Evolutionary conservation across 2,329 filamentous ascomycete species (phyloP).

Genomic region (Pseudogymnoascus sp.): DNA sequence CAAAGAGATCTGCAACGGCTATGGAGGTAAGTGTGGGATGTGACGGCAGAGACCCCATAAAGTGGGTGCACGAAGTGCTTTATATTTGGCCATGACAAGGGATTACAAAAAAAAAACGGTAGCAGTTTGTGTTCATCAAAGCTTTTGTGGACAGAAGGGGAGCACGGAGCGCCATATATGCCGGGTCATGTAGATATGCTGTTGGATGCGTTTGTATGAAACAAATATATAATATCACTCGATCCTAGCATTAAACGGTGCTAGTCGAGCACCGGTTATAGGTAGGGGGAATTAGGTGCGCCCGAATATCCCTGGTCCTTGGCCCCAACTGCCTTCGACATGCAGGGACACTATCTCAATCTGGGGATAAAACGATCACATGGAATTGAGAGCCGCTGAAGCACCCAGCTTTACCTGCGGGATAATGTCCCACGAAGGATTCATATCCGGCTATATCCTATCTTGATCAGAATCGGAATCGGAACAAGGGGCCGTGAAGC

Average conservation of each 20-base stretch:
- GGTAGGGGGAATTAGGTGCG: not conserved
- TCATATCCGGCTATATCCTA: constrained; percentile 1
- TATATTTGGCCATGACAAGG: not conserved
- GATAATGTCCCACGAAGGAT: not conserved
- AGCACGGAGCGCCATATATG: not conserved
- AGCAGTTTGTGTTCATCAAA: not conserved
- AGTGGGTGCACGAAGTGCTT: not conserved
- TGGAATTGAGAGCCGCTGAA: not conserved
- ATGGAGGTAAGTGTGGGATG: not conserved
- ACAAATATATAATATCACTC: not conserved
- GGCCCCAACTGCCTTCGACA: not conserved
- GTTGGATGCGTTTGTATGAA: not conserved
- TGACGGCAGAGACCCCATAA: not conserved
- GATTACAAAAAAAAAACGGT: not conserved
- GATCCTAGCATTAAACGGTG: not conserved
- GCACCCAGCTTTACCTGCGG: not conserved
- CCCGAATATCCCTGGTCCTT: not conserved
- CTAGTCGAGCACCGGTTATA: not conserved
- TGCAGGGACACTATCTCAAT: not conserved
- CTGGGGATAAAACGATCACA: not conserved
- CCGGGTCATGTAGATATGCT: not conserved
- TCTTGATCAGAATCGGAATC: not conserved
- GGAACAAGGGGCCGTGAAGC: not conserved
- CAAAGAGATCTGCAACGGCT: constrained; percentile 18
- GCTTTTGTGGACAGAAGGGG: not conserved